These are phyloP conservation scores for Albophoma yamanashiensis DNA, from an alignment of 2,329 filamentous ascomycete genomes.

Conservation along the genomic window DNA sequence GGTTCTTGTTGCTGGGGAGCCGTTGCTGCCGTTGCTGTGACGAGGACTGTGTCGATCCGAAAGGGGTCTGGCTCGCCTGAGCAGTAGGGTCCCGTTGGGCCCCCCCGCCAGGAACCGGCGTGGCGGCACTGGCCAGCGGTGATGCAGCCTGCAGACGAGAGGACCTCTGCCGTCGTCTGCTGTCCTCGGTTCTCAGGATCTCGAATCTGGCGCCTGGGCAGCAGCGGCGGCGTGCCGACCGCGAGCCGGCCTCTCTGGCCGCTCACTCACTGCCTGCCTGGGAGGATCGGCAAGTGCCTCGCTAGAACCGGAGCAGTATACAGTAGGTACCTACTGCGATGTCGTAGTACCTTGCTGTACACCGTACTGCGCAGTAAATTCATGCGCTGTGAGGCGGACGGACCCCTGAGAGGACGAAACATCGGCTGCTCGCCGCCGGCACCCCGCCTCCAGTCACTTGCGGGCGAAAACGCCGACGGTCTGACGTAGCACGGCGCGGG, in stretches of 20 bases:
- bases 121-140: background rate
- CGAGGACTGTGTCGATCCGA: background rate
- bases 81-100: no score
- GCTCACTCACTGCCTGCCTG: background rate
- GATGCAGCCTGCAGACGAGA: background rate
- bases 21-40: background rate
- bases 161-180: background rate
- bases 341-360: no score
- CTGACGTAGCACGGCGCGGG: background rate
- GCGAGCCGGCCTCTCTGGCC: background rate
- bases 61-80: background rate
- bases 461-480: background rate
- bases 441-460: background rate
- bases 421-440: background rate
- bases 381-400: background rate
- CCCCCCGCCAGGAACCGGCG: background rate
- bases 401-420: constrained; percentile 1
- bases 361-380: background rate
- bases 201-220: background rate
- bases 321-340: no score
- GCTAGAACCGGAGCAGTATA: background rate
- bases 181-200: no score
- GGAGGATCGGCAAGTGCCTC: background rate
- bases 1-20: background rate
- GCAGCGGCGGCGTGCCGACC: background rate